A percentile compares a stretch with the other conserved stretches of the same genome.
Conservation (phyloP, 2,329 filamentous ascomycete species). For the Thermothelomyces thermophilus region DNA sequence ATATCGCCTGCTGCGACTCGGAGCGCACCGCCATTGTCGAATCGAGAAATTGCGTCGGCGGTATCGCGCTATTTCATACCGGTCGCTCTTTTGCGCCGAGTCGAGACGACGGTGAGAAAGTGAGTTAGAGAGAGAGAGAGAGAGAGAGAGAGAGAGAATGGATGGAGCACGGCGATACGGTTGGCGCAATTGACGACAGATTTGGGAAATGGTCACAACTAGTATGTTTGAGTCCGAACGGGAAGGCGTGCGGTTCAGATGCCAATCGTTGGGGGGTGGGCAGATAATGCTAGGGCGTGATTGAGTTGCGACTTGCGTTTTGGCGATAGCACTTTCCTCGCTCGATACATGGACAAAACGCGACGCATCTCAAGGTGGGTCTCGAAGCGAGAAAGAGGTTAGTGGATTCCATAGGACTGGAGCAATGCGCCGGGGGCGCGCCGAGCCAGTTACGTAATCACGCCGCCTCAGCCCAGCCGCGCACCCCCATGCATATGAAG, state of each 20-base stretch:
- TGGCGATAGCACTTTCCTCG: conserved; percentile 2
- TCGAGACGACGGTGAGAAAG: background rate
- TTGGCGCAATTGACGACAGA: background rate
- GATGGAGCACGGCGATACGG: background rate
- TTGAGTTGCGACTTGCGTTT: background rate
- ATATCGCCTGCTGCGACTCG: conserved; percentile 68
- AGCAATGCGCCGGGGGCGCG: too few relatives aligned
- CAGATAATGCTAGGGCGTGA: background rate
- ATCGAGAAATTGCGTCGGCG: background rate
- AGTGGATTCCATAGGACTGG: background rate
- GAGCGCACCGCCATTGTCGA: conserved; percentile 42
- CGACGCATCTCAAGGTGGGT: conserved; percentile 12
- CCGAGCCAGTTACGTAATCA: background rate
- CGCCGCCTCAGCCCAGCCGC: too few relatives aligned
- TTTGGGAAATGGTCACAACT: too few relatives aligned
- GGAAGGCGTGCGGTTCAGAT: background rate
- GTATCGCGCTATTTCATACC: conserved; percentile 20
- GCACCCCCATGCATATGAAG: too few relatives aligned
- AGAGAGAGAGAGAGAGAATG: background rate
- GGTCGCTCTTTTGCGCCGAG: conserved; percentile 3
- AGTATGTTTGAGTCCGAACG: too few relatives aligned
- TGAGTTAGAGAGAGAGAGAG: background rate
- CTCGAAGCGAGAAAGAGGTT: conserved; percentile 2
- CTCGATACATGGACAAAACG: conserved; percentile 17
- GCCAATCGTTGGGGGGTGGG: background rate